Percentiles rank a stretch among this genome's conserved stretches.
Conservation (phyloP, 2,329 filamentous ascomycete species). For the Rhynchosporium secalis region DNA sequence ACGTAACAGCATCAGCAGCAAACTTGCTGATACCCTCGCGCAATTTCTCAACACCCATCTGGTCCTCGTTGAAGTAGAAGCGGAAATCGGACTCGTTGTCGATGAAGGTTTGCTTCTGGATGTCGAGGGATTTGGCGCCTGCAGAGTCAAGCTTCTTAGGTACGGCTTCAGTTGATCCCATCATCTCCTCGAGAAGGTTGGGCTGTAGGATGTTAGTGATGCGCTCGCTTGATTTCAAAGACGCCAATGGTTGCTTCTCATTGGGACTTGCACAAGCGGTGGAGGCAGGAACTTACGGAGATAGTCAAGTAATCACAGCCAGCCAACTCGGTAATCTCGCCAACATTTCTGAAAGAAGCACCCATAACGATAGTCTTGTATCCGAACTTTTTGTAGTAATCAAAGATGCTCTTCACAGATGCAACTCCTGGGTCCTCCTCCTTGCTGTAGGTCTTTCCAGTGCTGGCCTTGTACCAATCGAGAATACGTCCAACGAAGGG, state of each 20-base stretch:
- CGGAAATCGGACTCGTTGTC: constrained; percentile 88
- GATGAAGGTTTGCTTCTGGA: constrained; percentile 90
- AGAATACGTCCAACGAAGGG: constrained; percentile 99
- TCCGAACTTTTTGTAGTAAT: constrained; percentile 99
- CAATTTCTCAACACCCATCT: constrained; percentile 99
- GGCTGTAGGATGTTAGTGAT: constrained; percentile 54
- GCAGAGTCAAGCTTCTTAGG: constrained; percentile 89
- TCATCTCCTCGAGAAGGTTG: constrained; percentile 89
- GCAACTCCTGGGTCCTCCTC: constrained; percentile 94
- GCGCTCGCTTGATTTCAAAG: background rate
- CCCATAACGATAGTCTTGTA: constrained; percentile 99
- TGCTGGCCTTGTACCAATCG: constrained; percentile 97
- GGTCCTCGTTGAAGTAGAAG: constrained; percentile 99
- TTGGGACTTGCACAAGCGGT: background rate
- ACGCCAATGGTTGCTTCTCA: background rate
- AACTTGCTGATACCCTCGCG: constrained; percentile 99
- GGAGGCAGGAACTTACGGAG: constrained; percentile 60
- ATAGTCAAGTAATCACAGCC: constrained; percentile 99
- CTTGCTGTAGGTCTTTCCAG: constrained; percentile 89
- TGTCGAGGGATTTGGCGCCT: constrained; percentile 64
- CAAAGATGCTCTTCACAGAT: constrained; percentile 91
- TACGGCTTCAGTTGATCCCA: constrained; percentile 77
- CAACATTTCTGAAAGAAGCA: constrained; percentile 92
- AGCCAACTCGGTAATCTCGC: constrained; percentile 97
- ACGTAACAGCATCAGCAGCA: constrained; percentile 88